Evolutionary conservation across 192 early-diverging fungal species (phyloP).

Genomic region (Phycomyces blakesleeanus): DNA sequence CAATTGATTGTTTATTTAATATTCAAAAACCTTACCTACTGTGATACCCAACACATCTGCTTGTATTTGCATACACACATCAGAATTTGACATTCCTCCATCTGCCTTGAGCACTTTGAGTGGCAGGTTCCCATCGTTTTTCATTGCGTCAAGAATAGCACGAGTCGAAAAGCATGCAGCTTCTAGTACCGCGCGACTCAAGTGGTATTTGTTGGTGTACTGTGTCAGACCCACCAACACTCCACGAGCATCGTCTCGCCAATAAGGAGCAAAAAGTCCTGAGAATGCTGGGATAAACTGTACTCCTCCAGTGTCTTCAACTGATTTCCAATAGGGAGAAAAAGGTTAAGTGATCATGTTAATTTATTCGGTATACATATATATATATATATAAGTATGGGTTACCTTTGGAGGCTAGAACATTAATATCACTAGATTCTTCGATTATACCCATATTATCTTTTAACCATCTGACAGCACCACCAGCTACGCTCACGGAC

Average conservation of each 20-base stretch:
- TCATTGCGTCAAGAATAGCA: conserved; percentile 90
- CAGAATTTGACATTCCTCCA: conserved; percentile 90
- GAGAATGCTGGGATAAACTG: conserved; percentile 96
- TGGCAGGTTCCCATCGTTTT: conserved; percentile 63
- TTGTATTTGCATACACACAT: conserved; percentile 90
- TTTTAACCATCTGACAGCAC: conserved; percentile 87
- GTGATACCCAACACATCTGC: conserved; percentile 81
- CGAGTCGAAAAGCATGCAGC: conserved; percentile 87
- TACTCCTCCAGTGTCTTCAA: conserved; percentile 81
- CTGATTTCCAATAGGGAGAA: conserved; percentile 49
- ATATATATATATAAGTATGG: neutral
- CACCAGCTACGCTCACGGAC: conserved; percentile 87
- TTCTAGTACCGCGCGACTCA: conserved; percentile 86
- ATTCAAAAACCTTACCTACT: conserved; percentile 36
- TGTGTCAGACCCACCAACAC: conserved; percentile 87
- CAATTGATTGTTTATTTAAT: neutral
- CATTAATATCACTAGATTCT: conserved; percentile 68
- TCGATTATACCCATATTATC: conserved; percentile 83
- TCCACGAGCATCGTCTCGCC: conserved; percentile 90
- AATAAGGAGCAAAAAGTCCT: conserved; percentile 94
- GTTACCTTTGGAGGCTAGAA: conserved; percentile 53
- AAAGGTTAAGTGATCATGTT: no score
- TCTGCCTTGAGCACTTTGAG: conserved; percentile 79
- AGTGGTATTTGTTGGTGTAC: conserved; percentile 82
- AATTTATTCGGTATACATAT: no score